Evolutionary conservation across 2,329 filamentous ascomycete genomes (phyloP).

Genomic region (Tolypocladium album): DNA sequence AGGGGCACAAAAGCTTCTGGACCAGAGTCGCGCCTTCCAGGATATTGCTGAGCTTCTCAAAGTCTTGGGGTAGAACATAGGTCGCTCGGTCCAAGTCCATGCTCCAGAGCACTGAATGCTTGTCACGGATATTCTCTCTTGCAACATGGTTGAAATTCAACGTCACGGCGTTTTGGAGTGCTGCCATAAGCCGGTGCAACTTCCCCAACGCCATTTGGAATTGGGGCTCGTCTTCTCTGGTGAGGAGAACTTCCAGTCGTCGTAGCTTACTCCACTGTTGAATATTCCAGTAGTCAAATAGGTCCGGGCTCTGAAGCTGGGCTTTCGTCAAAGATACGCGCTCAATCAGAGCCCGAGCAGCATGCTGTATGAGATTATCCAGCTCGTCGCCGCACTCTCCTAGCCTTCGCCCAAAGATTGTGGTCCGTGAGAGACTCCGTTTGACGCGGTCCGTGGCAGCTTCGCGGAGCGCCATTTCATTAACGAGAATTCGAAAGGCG

Average conservation of each 20-base stretch:
- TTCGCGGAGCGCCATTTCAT: conserved; percentile 45
- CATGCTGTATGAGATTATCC: conserved; percentile 47
- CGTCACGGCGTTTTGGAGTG: conserved; percentile 8
- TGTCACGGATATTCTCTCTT: not conserved
- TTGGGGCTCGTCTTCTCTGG: not conserved
- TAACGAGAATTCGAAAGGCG: conserved; percentile 51
- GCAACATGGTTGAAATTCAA: conserved; percentile 8
- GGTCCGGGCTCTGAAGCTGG: conserved; percentile 19
- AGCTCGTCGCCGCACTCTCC: conserved; percentile 42
- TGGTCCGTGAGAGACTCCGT: conserved; percentile 10
- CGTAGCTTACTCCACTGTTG: conserved; percentile 22
- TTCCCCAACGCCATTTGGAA: conserved; percentile 5
- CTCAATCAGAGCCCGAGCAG: conserved; percentile 39
- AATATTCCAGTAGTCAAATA: conserved; percentile 18
- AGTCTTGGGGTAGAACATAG: conserved; percentile 23
- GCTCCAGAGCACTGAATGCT: not conserved
- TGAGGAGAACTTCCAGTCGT: conserved; percentile 15
- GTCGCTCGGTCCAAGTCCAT: conserved; percentile 24
- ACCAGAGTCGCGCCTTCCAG: conserved; percentile 14
- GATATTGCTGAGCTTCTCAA: conserved; percentile 10
- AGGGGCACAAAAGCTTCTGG: conserved; percentile 19
- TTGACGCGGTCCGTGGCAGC: conserved; percentile 10
- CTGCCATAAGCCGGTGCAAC: conserved; percentile 12
- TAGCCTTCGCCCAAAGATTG: conserved; percentile 34
- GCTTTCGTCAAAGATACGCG: conserved; percentile 24